Percentiles rank a stretch among this genome's conserved stretches.
Evolutionary conservation across 768 basidiomycete genomes (phyloP).

Genomic region (Tylopilus balloui): DNA sequence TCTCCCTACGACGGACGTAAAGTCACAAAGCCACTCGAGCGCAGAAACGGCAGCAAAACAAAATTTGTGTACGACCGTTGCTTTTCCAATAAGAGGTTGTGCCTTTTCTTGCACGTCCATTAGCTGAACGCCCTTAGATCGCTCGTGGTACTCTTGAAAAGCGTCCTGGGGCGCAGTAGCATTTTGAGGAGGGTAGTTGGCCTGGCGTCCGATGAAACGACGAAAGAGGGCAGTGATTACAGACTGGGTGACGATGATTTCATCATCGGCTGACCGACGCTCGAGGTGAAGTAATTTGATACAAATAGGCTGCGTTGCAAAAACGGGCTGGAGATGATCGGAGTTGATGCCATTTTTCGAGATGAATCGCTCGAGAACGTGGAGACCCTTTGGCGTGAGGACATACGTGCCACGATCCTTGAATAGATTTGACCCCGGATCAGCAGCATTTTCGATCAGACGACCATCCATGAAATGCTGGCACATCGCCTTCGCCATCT

Average conservation of each 20-base stretch:
- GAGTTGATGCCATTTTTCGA: conserved; percentile 98
- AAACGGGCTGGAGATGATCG: conserved; percentile 86
- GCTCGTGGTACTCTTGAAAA: conserved; percentile 73
- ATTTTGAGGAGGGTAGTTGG: conserved; percentile 65
- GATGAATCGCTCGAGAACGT: conserved; percentile 99
- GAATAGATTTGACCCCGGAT: conserved; percentile 84
- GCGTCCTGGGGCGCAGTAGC: conserved; percentile 48
- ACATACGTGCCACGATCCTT: conserved; percentile 97
- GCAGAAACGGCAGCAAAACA: conserved; percentile 86
- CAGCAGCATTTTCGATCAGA: conserved; percentile 93
- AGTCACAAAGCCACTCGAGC: conserved; percentile 96
- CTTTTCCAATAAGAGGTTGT: conserved; percentile 46
- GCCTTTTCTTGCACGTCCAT: conserved; percentile 69
- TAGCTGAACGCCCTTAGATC: conserved; percentile 67
- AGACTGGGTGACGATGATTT: conserved; percentile 91
- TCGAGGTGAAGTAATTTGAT: conserved; percentile 98
- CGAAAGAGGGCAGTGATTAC: conserved; percentile 94
- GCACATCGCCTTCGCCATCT: conserved; percentile 99
- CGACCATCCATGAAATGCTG: conserved; percentile 99
- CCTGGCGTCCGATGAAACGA: conserved; percentile 84
- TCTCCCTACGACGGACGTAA: conserved; percentile 89
- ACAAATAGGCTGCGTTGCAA: conserved; percentile 90
- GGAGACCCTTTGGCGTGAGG: conserved; percentile 95
- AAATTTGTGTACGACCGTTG: conserved; percentile 49
- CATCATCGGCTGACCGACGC: conserved; percentile 87